Base-by-base conservation (phyloP, 495 filamentous ascomycete species). In the Glonium stellatum region DNA sequence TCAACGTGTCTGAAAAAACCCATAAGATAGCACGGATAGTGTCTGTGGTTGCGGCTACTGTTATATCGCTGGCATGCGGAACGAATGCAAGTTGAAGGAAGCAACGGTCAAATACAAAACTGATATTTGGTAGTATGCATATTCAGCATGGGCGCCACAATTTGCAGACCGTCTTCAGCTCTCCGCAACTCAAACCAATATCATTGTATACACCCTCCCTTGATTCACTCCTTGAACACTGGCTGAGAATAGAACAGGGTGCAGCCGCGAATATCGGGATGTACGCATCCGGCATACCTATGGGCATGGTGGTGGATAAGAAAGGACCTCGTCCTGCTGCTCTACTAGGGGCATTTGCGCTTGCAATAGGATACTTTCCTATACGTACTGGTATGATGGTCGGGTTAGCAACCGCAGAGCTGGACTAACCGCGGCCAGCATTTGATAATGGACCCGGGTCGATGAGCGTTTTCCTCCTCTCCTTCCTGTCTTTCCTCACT, bases 101-200 rank as follows among this genome's bases (percentile, higher is more conserved):
- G 13, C 18, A 21, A 22, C 8, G 8, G 13, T 18, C 13, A 34
- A 18, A 15, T 12, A 11, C 13, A 34, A 36, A 31, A 42, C 53
- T 67, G 22, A 70, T 47, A 18, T 18, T 49, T 21, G 6, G 5
- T 50, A 96, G 91, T 98, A 98, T 82, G 95, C 92, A 63, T 98
- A 97, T 69, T 96, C 91, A 56, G 95, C 93, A 75, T 98, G 95
- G 90, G 92, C 87, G 27, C 93, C 93, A 15, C 90, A 96, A 72
- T 96, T 97, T 67, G 91, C 91, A 23, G 84, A 91, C 60, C 82
- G 79, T 59, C 78, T 98, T 73, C 82, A 87, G 72, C 83, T 97
- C 54, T 89, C 89, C 1, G 87, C 93, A 23, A 97, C 91, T 25
- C 81, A 96, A 72, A 88, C 80, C 73, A 97, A 97, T 71, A 69